These are phyloP conservation scores for Tilletia indica DNA, from an alignment of 1,284 basidiomycete genomes.

Conservation along the genomic window DNA sequence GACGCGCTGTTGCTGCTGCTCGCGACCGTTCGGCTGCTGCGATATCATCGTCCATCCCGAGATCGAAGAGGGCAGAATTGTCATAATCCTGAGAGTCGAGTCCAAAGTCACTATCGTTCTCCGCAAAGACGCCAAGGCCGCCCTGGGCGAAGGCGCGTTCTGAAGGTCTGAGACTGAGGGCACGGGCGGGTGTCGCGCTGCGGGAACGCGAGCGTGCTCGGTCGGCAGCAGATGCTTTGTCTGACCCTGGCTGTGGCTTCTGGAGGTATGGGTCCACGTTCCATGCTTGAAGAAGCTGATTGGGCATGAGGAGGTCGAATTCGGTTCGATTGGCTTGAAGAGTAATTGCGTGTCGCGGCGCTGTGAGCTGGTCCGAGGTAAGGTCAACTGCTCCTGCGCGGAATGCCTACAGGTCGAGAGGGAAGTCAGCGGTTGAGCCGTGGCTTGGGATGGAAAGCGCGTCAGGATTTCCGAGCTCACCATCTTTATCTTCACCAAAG, in stretches of 20 bases:
- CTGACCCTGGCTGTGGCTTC: conserved; percentile 12
- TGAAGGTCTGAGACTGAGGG: conserved; percentile 20
- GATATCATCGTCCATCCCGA: conserved; percentile 57
- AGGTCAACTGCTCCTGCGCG: conserved; percentile 88
- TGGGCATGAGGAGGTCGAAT: conserved; percentile 75
- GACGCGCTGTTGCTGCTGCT: not conserved
- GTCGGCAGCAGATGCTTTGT: conserved; percentile 26
- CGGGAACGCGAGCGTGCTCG: conserved; percentile 13
- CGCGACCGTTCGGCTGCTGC: conserved; percentile 7
- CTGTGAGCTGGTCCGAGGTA: conserved; percentile 85
- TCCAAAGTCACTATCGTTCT: conserved; percentile 35
- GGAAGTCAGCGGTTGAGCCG: not conserved
- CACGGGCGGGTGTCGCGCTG: conserved; percentile 1
- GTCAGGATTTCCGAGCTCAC: conserved; percentile 57
- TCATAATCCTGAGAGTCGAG: conserved; percentile 26
- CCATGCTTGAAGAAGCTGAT: conserved; percentile 56
- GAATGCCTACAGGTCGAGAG: conserved; percentile 67
- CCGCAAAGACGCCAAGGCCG: conserved; percentile 9
- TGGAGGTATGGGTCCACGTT: conserved; percentile 26
- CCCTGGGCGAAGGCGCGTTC: conserved; percentile 35
- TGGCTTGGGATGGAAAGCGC: too few species aligned
- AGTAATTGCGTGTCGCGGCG: conserved; percentile 81
- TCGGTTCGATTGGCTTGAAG: conserved; percentile 72
- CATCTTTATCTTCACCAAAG: conserved; percentile 90
- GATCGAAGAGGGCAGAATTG: conserved; percentile 53